These are phyloP conservation scores for Suillus alpinus DNA, from an alignment of 768 basidiomycete species.

Conservation along the genomic window DNA sequence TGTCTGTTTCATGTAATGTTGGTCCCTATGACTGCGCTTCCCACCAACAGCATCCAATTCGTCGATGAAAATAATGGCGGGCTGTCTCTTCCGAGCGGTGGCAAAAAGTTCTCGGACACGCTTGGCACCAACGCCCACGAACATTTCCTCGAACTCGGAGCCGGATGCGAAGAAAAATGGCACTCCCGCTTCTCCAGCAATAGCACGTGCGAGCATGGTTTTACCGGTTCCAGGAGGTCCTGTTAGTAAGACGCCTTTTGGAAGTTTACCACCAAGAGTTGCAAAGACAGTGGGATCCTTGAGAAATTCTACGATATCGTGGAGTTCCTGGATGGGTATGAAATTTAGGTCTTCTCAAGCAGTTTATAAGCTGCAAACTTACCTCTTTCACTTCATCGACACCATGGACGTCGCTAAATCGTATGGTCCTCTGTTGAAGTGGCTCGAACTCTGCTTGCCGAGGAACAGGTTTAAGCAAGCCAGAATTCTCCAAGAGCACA, in stretches of 20 bases:
- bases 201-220: constrained; percentile 86
- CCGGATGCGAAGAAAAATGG: constrained; percentile 97
- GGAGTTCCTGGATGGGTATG: constrained; percentile 60
- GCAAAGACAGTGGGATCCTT: constrained; percentile 91
- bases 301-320: constrained; percentile 93
- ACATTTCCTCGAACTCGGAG: constrained; percentile 98
- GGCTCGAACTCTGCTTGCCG: constrained; percentile 83
- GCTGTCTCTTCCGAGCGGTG: constrained; percentile 89
- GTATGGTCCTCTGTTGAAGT: constrained; percentile 74
- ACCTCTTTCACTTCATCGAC: constrained; percentile 96
- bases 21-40: constrained; percentile 78
- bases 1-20: constrained; percentile 91
- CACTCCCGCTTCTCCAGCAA: constrained; percentile 97
- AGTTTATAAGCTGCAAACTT: constrained; percentile 12
- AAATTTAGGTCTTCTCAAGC: neutral
- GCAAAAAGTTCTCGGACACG: constrained; percentile 94
- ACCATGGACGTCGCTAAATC: constrained; percentile 94
- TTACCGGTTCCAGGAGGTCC: constrained; percentile 89
- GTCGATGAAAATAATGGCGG: constrained; percentile 98
- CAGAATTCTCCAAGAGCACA: constrained; percentile 89
- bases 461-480: constrained; percentile 85
- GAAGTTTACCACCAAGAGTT: constrained; percentile 88
- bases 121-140: constrained; percentile 93
- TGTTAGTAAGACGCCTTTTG: constrained; percentile 90
- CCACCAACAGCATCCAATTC: constrained; percentile 93